Evolutionary conservation across 2,329 filamentous ascomycete species (phyloP).

Genomic region (Paecilomyces sp.): DNA sequence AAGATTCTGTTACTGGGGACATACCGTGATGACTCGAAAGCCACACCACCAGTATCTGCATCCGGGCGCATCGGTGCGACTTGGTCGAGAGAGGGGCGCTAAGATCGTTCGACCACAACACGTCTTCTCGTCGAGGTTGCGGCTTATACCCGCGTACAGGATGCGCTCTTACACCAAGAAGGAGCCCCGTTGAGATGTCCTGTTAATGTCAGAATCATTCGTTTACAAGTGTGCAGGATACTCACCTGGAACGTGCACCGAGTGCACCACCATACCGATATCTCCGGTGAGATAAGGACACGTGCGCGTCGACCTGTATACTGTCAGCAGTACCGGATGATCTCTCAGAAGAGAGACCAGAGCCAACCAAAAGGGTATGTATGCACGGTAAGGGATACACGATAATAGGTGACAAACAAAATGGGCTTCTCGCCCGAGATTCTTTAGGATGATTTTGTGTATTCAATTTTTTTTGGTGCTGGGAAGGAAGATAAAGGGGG

Average conservation of each 20-base stretch:
- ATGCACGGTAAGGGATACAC: conserved; percentile 1
- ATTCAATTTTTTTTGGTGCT: conserved; percentile 10
- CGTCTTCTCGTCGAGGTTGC: too few relatives aligned
- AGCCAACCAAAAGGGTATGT: conserved; percentile 1
- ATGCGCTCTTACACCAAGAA: too few relatives aligned
- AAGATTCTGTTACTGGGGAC: too few relatives aligned
- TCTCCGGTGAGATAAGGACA: conserved; percentile 7
- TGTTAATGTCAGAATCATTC: too few relatives aligned
- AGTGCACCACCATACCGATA: conserved; percentile 10
- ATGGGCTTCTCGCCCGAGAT: conserved; percentile 14
- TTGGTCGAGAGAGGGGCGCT: too few relatives aligned
- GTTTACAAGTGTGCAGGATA: too few relatives aligned
- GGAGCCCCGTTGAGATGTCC: too few relatives aligned
- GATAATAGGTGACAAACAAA: conserved; percentile 7
- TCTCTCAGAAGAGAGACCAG: conserved; percentile 1
- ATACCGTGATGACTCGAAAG: too few relatives aligned
- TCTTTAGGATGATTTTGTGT: conserved; percentile 14
- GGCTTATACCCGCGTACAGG: too few relatives aligned
- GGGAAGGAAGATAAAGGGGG: neutral
- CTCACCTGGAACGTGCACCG: conserved; percentile 6
- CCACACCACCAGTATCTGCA: too few relatives aligned
- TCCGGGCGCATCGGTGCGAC: too few relatives aligned
- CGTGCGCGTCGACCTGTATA: conserved; percentile 4
- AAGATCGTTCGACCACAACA: too few relatives aligned
- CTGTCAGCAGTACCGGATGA: conserved; percentile 10